Percentiles rank a stretch among this genome's conserved stretches.
phyloP scores from a whole-genome alignment of 805 yeast species.

The Barnettozyma sp. region DNA sequence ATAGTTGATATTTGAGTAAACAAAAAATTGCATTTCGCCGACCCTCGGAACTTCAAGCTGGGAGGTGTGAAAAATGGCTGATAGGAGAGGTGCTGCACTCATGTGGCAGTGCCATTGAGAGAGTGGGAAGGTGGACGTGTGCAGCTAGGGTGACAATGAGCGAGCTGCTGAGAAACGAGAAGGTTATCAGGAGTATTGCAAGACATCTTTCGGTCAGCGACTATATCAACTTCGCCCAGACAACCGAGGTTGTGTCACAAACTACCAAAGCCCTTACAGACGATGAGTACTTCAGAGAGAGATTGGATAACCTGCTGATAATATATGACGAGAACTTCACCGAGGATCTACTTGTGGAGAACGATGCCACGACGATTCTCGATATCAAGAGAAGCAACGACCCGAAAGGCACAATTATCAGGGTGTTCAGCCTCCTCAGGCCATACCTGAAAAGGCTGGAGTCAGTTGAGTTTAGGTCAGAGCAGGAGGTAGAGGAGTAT shows the following conservation, averaged over 20 bases:
- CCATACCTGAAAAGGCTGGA: constrained; percentile 14
- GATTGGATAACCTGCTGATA: constrained; percentile 13
- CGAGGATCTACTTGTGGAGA: constrained; percentile 17
- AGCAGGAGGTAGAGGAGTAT: constrained; percentile 4
- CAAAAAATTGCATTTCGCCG: too few relatives aligned
- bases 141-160: constrained; percentile 1
- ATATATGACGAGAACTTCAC: constrained; percentile 11
- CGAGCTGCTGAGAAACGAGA: not conserved
- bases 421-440: constrained; percentile 7
- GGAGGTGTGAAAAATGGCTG: too few relatives aligned
- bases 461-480: too few relatives aligned
- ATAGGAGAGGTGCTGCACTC: too few relatives aligned
- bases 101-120: too few relatives aligned
- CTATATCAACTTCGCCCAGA: constrained; percentile 13
- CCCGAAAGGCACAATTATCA: constrained; percentile 16
- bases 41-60: too few relatives aligned
- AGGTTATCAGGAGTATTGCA: constrained; percentile 10
- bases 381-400: constrained; percentile 15
- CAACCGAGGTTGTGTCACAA: constrained; percentile 4
- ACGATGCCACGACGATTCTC: constrained; percentile 13
- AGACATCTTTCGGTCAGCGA: constrained; percentile 16
- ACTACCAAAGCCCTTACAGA: constrained; percentile 10
- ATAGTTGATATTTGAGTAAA: too few relatives aligned
- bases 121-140: too few relatives aligned
- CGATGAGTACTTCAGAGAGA: constrained; percentile 12